Percentiles rank a stretch among this genome's conserved stretches.
Evolutionary conservation across 1,284 basidiomycete species (phyloP).

Genomic region (Melanopsichium pennsylvanicum): DNA sequence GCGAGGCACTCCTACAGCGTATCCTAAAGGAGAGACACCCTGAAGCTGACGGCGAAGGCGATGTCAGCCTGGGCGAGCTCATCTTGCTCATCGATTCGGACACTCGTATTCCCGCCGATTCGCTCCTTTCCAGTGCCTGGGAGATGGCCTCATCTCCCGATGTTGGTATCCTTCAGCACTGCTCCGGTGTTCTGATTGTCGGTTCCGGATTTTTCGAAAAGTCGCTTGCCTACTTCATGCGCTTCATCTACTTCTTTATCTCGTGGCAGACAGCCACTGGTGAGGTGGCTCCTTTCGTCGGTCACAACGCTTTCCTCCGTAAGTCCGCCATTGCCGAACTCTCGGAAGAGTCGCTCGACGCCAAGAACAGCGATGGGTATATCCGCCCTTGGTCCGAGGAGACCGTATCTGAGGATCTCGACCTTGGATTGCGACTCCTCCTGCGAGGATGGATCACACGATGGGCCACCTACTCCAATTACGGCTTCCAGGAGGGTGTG

Average conservation of each 20-base stretch:
- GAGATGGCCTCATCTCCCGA: slow-evolving; percentile 80
- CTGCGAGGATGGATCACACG: slow-evolving; percentile 74
- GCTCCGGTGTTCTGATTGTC: slow-evolving; percentile 82
- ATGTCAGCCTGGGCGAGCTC: slow-evolving; percentile 52
- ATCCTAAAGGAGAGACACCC: slow-evolving; percentile 65
- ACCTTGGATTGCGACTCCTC: slow-evolving; percentile 72
- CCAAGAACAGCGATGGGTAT: slow-evolving; percentile 74
- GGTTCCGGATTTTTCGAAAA: slow-evolving; percentile 86
- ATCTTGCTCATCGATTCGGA: slow-evolving; percentile 73
- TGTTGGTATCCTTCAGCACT: slow-evolving; percentile 82
- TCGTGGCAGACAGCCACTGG: slow-evolving; percentile 68
- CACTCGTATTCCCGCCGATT: slow-evolving; percentile 84
- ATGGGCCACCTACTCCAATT: slow-evolving; percentile 82
- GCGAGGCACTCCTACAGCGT: slow-evolving; percentile 15
- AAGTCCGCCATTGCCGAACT: slow-evolving; percentile 80
- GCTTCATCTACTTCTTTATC: slow-evolving; percentile 52
- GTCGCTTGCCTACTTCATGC: slow-evolving; percentile 78
- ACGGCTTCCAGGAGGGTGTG: slow-evolving; percentile 86
- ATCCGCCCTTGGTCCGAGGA: slow-evolving; percentile 76
- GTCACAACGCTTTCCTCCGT: slow-evolving; percentile 72
- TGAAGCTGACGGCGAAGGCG: slow-evolving; percentile 31
- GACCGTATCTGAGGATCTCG: slow-evolving; percentile 84
- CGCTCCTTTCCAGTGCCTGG: slow-evolving; percentile 81
- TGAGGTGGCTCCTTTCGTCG: slow-evolving; percentile 76
- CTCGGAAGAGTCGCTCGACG: slow-evolving; percentile 72